phyloP scores from a whole-genome alignment of 1,284 basidiomycete genomes.

The Naganishia liquefaciens region DNA sequence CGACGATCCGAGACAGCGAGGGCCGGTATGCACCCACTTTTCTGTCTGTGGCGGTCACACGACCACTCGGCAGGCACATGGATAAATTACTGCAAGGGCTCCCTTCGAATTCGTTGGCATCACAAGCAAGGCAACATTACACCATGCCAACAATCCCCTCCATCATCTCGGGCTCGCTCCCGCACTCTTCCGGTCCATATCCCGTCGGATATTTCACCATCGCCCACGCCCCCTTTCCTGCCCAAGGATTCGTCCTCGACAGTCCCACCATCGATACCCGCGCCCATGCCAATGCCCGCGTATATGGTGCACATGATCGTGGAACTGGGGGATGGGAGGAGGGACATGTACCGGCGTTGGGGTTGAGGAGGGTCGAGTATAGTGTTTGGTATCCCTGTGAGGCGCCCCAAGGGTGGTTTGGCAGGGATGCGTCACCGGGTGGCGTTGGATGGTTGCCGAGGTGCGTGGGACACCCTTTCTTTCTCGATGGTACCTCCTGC shows the following conservation, averaged over 20 bases:
- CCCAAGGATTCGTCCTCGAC: conserved; percentile 15
- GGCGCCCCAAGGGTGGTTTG: conserved; percentile 27
- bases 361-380: conserved; percentile 40
- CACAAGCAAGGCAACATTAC: neutral
- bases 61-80: neutral
- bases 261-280: conserved; percentile 16
- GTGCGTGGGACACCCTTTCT: conserved; percentile 21
- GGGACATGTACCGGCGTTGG: conserved; percentile 37
- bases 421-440: conserved; percentile 30
- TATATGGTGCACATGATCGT: neutral
- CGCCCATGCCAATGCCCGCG: neutral
- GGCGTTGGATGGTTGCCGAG: conserved; percentile 40
- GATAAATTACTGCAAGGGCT: neutral
- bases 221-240: conserved; percentile 12
- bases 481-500: too few relatives aligned
- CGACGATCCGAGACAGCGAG: too few relatives aligned
- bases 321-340: neutral
- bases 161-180: conserved; percentile 26
- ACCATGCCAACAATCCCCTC: conserved; percentile 30
- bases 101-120: neutral
- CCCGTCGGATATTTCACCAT: conserved; percentile 30
- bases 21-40: neutral
- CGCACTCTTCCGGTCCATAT: conserved; percentile 15
- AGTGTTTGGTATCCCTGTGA: conserved; percentile 45
- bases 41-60: conserved; percentile 6